Conservation (phyloP, 108 stramenopile genomes). For the Fistulifera pelliculosa region DNA sequence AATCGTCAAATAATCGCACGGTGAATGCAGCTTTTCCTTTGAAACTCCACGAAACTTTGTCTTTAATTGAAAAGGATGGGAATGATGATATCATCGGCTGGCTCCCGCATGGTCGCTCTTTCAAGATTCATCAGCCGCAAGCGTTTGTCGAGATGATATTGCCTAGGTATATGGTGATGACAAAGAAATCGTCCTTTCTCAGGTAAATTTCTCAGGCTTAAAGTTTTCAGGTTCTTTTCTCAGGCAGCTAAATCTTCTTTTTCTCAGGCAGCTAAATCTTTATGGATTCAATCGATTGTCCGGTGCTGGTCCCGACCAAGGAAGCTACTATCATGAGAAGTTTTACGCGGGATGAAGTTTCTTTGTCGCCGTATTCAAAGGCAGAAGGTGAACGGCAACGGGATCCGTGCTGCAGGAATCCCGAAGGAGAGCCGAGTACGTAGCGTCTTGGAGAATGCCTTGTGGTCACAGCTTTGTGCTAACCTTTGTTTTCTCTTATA, state of each 20-base stretch:
- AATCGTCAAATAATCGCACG: constrained; percentile 11
- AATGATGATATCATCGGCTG: constrained; percentile 57
- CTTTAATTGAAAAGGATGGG: constrained; percentile 56
- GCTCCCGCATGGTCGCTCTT: constrained; percentile 72
- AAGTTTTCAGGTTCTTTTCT: no score
- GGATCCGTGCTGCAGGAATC: constrained; percentile 71
- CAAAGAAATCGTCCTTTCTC: constrained; percentile 70
- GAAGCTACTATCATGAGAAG: constrained; percentile 72
- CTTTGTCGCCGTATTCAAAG: constrained; percentile 55
- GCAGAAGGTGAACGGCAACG: constrained; percentile 77
- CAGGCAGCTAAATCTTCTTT: no score
- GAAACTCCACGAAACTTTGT: constrained; percentile 66
- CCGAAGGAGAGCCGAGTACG: constrained; percentile 54
- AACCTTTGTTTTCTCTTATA: no score
- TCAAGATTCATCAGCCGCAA: constrained; percentile 58
- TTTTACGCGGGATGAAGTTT: constrained; percentile 67
- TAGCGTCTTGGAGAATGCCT: no score
- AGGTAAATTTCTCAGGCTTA: constrained; percentile 46
- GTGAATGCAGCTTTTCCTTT: constrained; percentile 59
- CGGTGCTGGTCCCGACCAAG: constrained; percentile 49
- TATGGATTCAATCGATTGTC: constrained; percentile 73
- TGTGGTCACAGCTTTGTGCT: no score
- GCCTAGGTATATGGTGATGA: constrained; percentile 75
- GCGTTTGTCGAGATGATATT: constrained; percentile 63
- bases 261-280: constrained; percentile 47